Base-by-base conservation (phyloP, 805 yeast species). In the Wickerhamomyces chaumierensis region DNA sequence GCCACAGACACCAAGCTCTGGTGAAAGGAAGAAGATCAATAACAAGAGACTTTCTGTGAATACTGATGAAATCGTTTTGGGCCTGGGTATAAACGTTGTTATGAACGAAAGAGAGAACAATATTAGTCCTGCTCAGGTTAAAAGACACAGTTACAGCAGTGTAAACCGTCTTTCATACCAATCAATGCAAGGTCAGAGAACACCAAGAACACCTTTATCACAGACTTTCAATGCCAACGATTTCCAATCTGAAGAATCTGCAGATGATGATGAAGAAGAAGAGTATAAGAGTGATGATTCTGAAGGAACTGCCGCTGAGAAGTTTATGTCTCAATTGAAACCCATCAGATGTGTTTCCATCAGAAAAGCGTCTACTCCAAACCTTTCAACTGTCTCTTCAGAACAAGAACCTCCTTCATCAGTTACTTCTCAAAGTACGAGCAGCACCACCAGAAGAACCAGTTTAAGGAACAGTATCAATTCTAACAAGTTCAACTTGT, bases 271-370 rank as follows among this genome's bases (percentile, higher is more conserved):
- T 27, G n/a, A 16, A 11, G 18, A 33, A n/a, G 21, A 12, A n/a
- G 23, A 12, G 31, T 18, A 27, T 36, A 35, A 9, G 29, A n/a
- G 20, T 18, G 27, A 34, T 18, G 29, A 31, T 9, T 14, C 28
- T 27, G 12, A 35, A 31, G 25, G 14, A 7, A 9, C 29, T 4
- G n/a, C 9, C 9, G 7, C 18, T 3, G 29, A 34, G 32, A 21
- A 14, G 5, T 25, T 34, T 35, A 11, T 25, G 12, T 25, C 36
- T 3, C 34, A 31, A 8, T 34, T 47, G 28, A 48, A 41, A 35
- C 53, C 53, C 14, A 42, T 46, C 5, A 36, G 48, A 12, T 51
- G 55, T 18, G 36, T 42, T 3, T 45, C 50, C 1, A 40, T 18
- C 18, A 29, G 35, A 11, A 27, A 36, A 13, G 39, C 25, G 18